Percentiles rank a stretch among this genome's conserved stretches.
Evolutionary conservation across 2,329 filamentous ascomycete genomes (phyloP).

Genomic region (Paracamarosporium sp.): DNA sequence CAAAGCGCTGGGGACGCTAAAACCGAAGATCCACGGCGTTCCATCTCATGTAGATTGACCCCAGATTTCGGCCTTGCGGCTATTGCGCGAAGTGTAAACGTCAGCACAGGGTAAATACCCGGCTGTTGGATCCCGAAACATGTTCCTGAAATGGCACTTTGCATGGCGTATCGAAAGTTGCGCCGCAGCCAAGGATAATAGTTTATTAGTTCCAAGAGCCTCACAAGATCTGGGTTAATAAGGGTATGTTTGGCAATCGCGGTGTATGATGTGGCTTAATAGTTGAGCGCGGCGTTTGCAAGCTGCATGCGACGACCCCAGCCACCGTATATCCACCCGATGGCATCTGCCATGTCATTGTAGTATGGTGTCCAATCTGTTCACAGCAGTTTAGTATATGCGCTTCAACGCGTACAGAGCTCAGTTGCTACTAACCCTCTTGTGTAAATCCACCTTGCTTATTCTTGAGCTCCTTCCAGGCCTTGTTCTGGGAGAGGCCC

Average conservation of each 20-base stretch:
- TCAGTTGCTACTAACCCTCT: conserved; percentile 28
- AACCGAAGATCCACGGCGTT: neutral
- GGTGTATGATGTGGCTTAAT: conserved; percentile 1
- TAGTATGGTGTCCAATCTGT: conserved; percentile 43
- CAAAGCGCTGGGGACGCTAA: neutral
- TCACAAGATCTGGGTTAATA: conserved; percentile 16
- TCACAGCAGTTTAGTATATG: neutral
- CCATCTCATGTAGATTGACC: neutral
- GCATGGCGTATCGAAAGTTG: neutral
- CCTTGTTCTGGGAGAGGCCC: conserved; percentile 31
- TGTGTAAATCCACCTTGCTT: conserved; percentile 30
- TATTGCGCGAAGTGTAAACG: conserved; percentile 2
- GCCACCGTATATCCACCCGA: conserved; percentile 45
- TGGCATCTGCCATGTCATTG: conserved; percentile 44
- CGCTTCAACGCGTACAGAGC: neutral
- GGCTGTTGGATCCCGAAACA: conserved; percentile 9
- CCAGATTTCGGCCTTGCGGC: conserved; percentile 8
- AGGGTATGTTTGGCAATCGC: conserved; percentile 15
- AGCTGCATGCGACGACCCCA: conserved; percentile 39
- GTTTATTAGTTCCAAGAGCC: conserved; percentile 10
- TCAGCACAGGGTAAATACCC: conserved; percentile 8
- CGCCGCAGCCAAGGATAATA: neutral
- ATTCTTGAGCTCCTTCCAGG: conserved; percentile 41
- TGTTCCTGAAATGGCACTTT: neutral
- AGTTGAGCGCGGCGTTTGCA: conserved; percentile 31